These are phyloP conservation scores for Candida peoriensis DNA, from an alignment of 805 yeast species.

Conservation along the genomic window DNA sequence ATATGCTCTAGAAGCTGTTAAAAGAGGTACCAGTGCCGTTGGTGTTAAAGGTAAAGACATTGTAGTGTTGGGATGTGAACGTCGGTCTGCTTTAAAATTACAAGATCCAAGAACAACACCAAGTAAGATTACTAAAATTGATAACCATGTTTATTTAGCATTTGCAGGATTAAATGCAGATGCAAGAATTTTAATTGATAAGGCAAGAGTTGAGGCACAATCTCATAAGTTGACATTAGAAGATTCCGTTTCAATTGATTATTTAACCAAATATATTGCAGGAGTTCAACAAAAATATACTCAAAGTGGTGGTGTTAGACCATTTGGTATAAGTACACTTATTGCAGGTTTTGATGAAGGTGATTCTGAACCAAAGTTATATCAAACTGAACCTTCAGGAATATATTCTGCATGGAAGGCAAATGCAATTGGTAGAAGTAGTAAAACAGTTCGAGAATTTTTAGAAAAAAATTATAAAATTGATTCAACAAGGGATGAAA, in stretches of 20 bases:
- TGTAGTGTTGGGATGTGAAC: conserved; percentile 95
- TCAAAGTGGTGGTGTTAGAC: conserved; percentile 97
- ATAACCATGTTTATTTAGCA: conserved; percentile 84
- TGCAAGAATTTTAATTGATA: conserved; percentile 89
- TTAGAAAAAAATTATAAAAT: conserved; percentile 79
- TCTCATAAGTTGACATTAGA: conserved; percentile 90
- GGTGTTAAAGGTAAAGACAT: conserved; percentile 88
- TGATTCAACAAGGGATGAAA: conserved; percentile 59
- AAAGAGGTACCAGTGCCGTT: conserved; percentile 97
- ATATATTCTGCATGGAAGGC: conserved; percentile 98
- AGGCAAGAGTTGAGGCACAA: conserved; percentile 95
- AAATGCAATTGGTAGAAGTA: conserved; percentile 90
- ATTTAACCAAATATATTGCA: conserved; percentile 91
- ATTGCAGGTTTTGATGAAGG: conserved; percentile 94
- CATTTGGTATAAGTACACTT: conserved; percentile 92
- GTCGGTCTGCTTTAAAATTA: conserved; percentile 88
- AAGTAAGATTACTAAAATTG: conserved; percentile 86
- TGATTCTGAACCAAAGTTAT: conserved; percentile 75
- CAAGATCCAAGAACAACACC: conserved; percentile 98
- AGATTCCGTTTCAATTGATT: conserved; percentile 89
- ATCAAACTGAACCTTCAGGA: conserved; percentile 96
- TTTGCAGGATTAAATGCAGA: conserved; percentile 99
- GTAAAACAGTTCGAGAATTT: conserved; percentile 93
- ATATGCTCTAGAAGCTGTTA: conserved; percentile 96
- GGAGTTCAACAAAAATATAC: conserved; percentile 97